phyloP scores from a whole-genome alignment of 2,329 filamentous ascomycete genomes.

The Pleomassaria siparia region DNA sequence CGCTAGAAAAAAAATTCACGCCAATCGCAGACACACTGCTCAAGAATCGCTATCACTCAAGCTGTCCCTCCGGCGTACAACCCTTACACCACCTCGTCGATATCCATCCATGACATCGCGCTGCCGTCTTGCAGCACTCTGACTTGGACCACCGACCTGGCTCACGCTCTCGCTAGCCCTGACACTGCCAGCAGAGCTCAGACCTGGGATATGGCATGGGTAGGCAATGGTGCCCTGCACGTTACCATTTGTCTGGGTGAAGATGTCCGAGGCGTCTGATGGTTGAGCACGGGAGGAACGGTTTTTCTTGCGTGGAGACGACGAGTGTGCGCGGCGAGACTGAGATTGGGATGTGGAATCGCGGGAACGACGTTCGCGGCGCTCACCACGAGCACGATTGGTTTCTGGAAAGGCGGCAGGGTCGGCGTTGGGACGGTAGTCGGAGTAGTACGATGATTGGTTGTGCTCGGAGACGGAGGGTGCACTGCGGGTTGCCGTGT shows the following conservation, averaged over 20 bases:
- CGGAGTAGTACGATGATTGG: constrained; percentile 44
- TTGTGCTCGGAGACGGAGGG: constrained; percentile 22
- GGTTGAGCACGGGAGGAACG: constrained; percentile 32
- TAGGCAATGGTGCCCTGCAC: constrained; percentile 56
- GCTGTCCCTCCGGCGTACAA: constrained; percentile 51
- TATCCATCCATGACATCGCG: constrained; percentile 49
- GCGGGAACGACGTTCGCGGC: constrained; percentile 3
- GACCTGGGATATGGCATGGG: constrained; percentile 58
- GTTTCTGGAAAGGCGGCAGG: constrained; percentile 20
- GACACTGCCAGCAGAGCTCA: constrained; percentile 45
- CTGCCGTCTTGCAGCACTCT: constrained; percentile 30
- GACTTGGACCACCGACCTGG: constrained; percentile 42
- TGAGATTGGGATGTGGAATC: constrained; percentile 16
- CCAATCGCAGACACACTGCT: background rate
- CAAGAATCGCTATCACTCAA: constrained; percentile 55
- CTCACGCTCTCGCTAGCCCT: constrained; percentile 42
- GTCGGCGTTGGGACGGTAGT: constrained; percentile 44
- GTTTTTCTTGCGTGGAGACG: constrained; percentile 37
- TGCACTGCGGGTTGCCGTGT: constrained; percentile 19
- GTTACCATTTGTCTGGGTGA: constrained; percentile 43
- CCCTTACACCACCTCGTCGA: constrained; percentile 43
- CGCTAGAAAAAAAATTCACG: background rate
- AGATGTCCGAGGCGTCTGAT: constrained; percentile 33
- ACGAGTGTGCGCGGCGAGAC: constrained; percentile 33
- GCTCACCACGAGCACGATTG: constrained; percentile 3